phyloP scores from a whole-genome alignment of 108 stramenopile species.

The Aurantiochytrium sp. region DNA sequence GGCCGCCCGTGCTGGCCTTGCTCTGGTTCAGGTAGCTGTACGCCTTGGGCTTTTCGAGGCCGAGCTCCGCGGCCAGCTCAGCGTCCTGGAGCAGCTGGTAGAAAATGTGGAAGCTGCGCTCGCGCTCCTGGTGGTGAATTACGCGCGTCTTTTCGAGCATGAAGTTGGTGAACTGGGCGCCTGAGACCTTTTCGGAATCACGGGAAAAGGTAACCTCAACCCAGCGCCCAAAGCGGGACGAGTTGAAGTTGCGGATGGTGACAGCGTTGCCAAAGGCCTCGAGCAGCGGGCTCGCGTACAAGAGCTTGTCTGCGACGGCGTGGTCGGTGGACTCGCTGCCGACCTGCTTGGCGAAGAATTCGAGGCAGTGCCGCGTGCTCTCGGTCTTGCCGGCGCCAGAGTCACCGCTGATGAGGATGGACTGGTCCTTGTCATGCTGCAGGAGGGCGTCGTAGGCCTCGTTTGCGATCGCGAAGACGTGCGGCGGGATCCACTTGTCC shows the following conservation, averaged over 20 bases:
- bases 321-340: not conserved
- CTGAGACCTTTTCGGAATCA: not conserved
- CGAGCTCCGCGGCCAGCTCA: not conserved
- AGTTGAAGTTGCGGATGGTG: slow-evolving; percentile 65
- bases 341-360: slow-evolving; percentile 53
- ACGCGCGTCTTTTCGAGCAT: slow-evolving; percentile 47
- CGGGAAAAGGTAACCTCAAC: slow-evolving; percentile 36
- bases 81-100: slow-evolving; percentile 37
- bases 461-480: slow-evolving; percentile 70
- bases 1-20: slow-evolving; percentile 20
- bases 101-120: slow-evolving; percentile 50
- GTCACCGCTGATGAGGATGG: slow-evolving; percentile 63
- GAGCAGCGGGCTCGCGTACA: slow-evolving; percentile 92
- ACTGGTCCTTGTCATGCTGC: slow-evolving; percentile 47
- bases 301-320: slow-evolving; percentile 76
- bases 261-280: slow-evolving; percentile 99
- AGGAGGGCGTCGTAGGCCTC: slow-evolving; percentile 71
- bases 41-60: slow-evolving; percentile 36
- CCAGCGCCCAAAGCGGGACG: slow-evolving; percentile 40
- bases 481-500: slow-evolving; percentile 51
- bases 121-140: slow-evolving; percentile 14
- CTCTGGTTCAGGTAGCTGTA: slow-evolving; percentile 39
- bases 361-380: slow-evolving; percentile 63
- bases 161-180: slow-evolving; percentile 36
- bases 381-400: slow-evolving; percentile 70